Conservation (phyloP, 495 filamentous ascomycete species). For the Bacidia gigantensis region DNA sequence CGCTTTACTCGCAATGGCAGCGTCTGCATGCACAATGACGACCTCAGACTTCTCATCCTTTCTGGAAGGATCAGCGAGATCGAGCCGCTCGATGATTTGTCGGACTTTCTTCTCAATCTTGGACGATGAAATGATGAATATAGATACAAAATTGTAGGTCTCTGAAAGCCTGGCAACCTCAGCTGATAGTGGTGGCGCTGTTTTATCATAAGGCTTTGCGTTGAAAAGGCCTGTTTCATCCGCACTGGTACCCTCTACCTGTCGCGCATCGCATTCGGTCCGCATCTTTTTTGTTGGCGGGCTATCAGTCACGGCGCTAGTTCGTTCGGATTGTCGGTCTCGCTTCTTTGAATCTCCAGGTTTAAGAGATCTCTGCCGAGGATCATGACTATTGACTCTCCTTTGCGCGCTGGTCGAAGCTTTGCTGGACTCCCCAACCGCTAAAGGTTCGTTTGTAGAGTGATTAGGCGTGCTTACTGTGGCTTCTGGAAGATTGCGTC, state of each 20-base stretch:
- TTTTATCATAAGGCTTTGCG: not conserved
- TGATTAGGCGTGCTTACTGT: too few relatives aligned
- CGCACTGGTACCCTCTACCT: not conserved
- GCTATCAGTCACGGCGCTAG: not conserved
- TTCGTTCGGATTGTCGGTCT: not conserved
- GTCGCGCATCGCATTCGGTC: not conserved
- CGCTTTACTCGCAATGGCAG: constrained; percentile 39
- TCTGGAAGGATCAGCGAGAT: constrained; percentile 15
- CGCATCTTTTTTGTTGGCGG: not conserved
- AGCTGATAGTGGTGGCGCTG: not conserved
- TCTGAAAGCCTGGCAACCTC: constrained; percentile 4
- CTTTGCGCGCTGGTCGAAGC: too few relatives aligned
- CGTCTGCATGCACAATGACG: constrained; percentile 39
- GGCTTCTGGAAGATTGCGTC: too few relatives aligned
- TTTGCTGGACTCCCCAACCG: too few relatives aligned
- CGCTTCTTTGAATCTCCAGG: not conserved
- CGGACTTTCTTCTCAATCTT: constrained; percentile 40
- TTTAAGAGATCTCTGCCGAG: too few relatives aligned
- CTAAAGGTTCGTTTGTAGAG: too few relatives aligned
- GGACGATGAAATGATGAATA: constrained; percentile 38
- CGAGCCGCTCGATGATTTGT: constrained; percentile 19
- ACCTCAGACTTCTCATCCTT: constrained; percentile 19
- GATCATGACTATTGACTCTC: too few relatives aligned
- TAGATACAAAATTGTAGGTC: constrained; percentile 12
- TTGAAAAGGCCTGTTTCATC: not conserved